These are phyloP conservation scores for Gloeostereum incarnatum DNA, from an alignment of 768 basidiomycete genomes.

Conservation along the genomic window DNA sequence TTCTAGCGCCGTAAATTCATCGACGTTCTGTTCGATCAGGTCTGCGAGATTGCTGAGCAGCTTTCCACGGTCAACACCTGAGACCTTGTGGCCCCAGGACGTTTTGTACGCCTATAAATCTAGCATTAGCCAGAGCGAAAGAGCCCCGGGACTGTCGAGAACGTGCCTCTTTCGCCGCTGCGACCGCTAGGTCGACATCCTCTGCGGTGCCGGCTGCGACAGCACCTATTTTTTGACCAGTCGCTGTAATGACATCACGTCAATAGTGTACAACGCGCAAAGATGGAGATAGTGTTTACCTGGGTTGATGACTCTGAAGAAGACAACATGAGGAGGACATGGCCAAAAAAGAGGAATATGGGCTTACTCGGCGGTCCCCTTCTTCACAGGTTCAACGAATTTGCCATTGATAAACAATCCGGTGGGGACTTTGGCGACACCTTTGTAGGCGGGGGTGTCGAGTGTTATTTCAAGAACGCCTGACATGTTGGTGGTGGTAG, in stretches of 20 bases:
- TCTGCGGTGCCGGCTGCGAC: constrained; percentile 44
- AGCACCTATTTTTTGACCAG: constrained; percentile 43
- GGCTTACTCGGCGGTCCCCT: constrained; percentile 62
- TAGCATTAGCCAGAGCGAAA: not conserved
- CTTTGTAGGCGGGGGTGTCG: constrained; percentile 33
- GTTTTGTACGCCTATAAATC: constrained; percentile 20
- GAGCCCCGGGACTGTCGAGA: not conserved
- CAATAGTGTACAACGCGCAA: not conserved
- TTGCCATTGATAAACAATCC: constrained; percentile 69
- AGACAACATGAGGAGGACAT: not conserved
- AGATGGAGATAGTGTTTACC: constrained; percentile 10
- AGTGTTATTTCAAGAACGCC: constrained; percentile 18
- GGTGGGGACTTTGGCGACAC: constrained; percentile 32
- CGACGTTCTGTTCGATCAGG: constrained; percentile 37
- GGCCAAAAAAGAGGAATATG: not conserved
- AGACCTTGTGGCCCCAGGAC: constrained; percentile 39
- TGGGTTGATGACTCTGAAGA: constrained; percentile 34
- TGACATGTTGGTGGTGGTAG: constrained; percentile 1
- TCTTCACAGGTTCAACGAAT: constrained; percentile 47
- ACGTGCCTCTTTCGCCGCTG: constrained; percentile 39
- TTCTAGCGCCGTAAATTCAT: constrained; percentile 42
- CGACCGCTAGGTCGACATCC: constrained; percentile 62
- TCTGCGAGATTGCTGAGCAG: constrained; percentile 40
- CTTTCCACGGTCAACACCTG: constrained; percentile 26
- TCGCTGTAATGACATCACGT: constrained; percentile 25